Conservation (phyloP, 2,329 filamentous ascomycete genomes). For the Coleophoma eucalyptorum region DNA sequence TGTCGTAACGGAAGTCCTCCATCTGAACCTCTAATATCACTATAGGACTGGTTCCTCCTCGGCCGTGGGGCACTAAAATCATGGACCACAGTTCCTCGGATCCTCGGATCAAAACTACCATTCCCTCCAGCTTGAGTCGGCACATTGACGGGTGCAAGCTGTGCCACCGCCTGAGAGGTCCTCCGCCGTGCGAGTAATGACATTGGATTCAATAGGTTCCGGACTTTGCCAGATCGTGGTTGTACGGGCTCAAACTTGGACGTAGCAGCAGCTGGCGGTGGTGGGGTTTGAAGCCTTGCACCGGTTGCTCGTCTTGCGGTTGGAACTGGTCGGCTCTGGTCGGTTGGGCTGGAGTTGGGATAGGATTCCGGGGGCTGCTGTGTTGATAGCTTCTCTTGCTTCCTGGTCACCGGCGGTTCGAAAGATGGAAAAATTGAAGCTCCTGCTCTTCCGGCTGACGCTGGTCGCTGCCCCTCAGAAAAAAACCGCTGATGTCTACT, state of each 20-base stretch:
- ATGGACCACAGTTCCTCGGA: slow-evolving; percentile 60
- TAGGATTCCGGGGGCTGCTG: slow-evolving; percentile 11
- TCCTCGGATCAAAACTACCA: slow-evolving; percentile 55
- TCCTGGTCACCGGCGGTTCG: neutral
- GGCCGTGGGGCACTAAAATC: slow-evolving; percentile 61
- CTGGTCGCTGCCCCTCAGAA: slow-evolving; percentile 14
- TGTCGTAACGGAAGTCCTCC: slow-evolving; percentile 1
- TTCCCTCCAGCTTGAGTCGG: slow-evolving; percentile 13
- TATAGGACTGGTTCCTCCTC: slow-evolving; percentile 34
- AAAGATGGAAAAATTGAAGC: slow-evolving; percentile 12
- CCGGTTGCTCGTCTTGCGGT: slow-evolving; percentile 18
- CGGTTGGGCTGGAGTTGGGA: slow-evolving; percentile 11
- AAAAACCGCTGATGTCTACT: slow-evolving; percentile 18
- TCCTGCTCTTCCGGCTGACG: slow-evolving; percentile 18
- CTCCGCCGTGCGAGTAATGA: slow-evolving; percentile 27
- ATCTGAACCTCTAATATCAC: slow-evolving; percentile 15
- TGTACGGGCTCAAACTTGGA: slow-evolving; percentile 19
- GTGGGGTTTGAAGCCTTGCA: slow-evolving; percentile 20
- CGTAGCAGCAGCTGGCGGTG: slow-evolving; percentile 7
- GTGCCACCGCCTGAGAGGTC: slow-evolving; percentile 25
- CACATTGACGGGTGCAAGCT: slow-evolving; percentile 19
- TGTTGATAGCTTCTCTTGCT: slow-evolving; percentile 7
- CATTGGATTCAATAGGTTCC: slow-evolving; percentile 35
- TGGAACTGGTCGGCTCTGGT: slow-evolving; percentile 10
- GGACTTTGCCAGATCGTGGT: slow-evolving; percentile 21